A percentile compares a stretch with the other conserved stretches of the same genome.
These are phyloP conservation scores for Oehlia diaphana DNA, from an alignment of 192 early-diverging fungal species.

Conservation along the genomic window DNA sequence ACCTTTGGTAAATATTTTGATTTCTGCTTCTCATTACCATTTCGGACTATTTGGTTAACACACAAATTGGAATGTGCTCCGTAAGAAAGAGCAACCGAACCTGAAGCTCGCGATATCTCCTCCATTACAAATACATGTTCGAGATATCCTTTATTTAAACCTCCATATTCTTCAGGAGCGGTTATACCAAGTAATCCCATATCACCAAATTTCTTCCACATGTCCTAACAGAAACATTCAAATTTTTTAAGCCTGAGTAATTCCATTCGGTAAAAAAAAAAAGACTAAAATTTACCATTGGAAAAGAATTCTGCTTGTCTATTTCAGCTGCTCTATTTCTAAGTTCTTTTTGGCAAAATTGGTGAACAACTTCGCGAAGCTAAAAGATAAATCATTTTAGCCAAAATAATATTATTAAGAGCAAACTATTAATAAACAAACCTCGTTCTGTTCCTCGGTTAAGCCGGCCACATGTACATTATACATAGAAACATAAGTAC, in stretches of 20 bases:
- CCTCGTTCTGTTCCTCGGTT: slow-evolving; percentile 66
- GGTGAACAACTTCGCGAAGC: slow-evolving; percentile 72
- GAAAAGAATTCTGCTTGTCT: slow-evolving; percentile 85
- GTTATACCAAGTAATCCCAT: slow-evolving; percentile 96
- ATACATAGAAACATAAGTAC: slow-evolving; percentile 50
- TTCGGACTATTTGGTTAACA: slow-evolving; percentile 93
- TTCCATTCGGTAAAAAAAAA: not conserved
- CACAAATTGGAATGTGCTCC: slow-evolving; percentile 97
- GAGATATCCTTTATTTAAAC: slow-evolving; percentile 85
- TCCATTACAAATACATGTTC: slow-evolving; percentile 93
- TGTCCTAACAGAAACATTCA: slow-evolving; percentile 55
- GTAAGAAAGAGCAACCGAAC: slow-evolving; percentile 88
- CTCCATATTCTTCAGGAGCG: slow-evolving; percentile 84
- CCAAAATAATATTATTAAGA: not conserved
- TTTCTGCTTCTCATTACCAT: slow-evolving; percentile 86
- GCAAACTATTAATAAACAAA: slow-evolving; percentile 8
- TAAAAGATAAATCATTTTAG: slow-evolving; percentile 18
- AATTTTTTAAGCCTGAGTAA: not conserved
- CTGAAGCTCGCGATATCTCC: slow-evolving; percentile 86
- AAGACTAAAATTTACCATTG: slow-evolving; percentile 53
- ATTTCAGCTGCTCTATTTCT: slow-evolving; percentile 77
- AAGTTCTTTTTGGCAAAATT: slow-evolving; percentile 82
- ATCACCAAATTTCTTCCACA: slow-evolving; percentile 96
- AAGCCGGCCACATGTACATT: slow-evolving; percentile 76
- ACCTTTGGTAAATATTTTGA: slow-evolving; percentile 85